Base-by-base conservation (phyloP, 345 rosid genomes). In the Isatis tinctoria region DNA sequence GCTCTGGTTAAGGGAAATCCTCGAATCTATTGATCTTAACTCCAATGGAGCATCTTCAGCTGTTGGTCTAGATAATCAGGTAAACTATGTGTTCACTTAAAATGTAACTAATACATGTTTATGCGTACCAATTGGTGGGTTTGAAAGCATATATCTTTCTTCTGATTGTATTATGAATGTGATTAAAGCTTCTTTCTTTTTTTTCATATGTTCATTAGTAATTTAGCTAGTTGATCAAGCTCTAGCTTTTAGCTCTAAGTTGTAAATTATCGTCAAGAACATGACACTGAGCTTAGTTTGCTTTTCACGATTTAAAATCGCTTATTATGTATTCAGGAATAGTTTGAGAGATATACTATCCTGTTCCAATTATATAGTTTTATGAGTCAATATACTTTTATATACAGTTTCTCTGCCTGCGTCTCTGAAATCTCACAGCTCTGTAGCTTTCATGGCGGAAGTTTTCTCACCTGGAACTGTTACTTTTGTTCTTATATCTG, bases 1-100 rank as follows among this genome's bases (percentile, higher is more conserved):
- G 63, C 76, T 94, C 47, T 94, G 93, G 97, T 80, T 76, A 65
- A 78, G 77, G 63, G 86, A 77, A 8, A 45, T 78, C 58, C 40
- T 66, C n/a, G 81, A 86, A 30, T 80, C 81, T 37, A 80, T 79
- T 40, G 89, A 85, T 60, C 33, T 53, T 70, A 82, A 62, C 70
- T 79, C 70, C 49, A 66, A 24, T 33, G 69, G 52, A 72, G 69
- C 51, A 0, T 66, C 81, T 49, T 66, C 73, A 33, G 39, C 28
- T 26, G 5, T 17, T 60, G 74, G 10, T 33, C 59, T 72, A 12
- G 73, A 72, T 40, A 51, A 43, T 58, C 69, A 48, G 76, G 76
- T 77, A 43, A 48, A 48, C 54, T 20, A 49, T 49, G 54, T 20
- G 40, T 10, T 36, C 5, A 8, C 37, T 8, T 7, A 35, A 44